Evolutionary conservation across 768 basidiomycete species (phyloP).

Genomic region (Galerina sulciceps): DNA sequence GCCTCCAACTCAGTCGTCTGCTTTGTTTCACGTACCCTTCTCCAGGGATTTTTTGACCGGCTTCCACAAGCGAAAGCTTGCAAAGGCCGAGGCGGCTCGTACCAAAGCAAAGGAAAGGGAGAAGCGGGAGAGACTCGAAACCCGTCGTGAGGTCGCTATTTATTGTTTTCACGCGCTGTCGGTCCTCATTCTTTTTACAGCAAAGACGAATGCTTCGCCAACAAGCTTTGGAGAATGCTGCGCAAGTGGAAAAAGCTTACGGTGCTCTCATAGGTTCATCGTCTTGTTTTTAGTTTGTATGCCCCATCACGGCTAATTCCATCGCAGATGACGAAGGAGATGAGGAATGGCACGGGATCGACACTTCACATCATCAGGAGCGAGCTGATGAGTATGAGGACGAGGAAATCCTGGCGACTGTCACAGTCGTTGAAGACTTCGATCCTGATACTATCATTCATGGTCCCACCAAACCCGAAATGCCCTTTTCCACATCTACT

Average conservation of each 20-base stretch:
- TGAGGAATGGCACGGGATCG: conserved; percentile 54
- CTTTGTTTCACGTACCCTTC: conserved; percentile 18
- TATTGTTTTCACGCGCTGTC: conserved; percentile 10
- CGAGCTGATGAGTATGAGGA: conserved; percentile 78
- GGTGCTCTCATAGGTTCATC: conserved; percentile 51
- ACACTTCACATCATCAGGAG: conserved; percentile 33
- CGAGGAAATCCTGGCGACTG: conserved; percentile 85
- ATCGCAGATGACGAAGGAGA: conserved; percentile 45
- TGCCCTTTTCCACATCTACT: conserved; percentile 9
- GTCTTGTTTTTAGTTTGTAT: neutral
- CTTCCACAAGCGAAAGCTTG: conserved; percentile 90
- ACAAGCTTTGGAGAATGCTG: conserved; percentile 78
- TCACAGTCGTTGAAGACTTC: conserved; percentile 92
- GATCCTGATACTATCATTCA: conserved; percentile 69
- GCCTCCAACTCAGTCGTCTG: neutral
- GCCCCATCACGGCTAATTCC: conserved; percentile 15
- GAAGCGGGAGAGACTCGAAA: conserved; percentile 73
- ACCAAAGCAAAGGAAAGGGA: conserved; percentile 77
- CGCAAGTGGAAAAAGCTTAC: conserved; percentile 76
- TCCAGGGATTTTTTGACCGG: conserved; percentile 89
- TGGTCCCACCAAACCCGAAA: conserved; percentile 35
- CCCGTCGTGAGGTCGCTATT: conserved; percentile 70
- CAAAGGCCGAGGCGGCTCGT: conserved; percentile 76
- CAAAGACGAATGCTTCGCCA: conserved; percentile 79
- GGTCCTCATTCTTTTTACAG: conserved; percentile 42